A percentile compares a stretch with the other conserved stretches of the same genome.
phyloP scores from a whole-genome alignment of 192 early-diverging fungal genomes.

The Backusella liffmaniae region DNA sequence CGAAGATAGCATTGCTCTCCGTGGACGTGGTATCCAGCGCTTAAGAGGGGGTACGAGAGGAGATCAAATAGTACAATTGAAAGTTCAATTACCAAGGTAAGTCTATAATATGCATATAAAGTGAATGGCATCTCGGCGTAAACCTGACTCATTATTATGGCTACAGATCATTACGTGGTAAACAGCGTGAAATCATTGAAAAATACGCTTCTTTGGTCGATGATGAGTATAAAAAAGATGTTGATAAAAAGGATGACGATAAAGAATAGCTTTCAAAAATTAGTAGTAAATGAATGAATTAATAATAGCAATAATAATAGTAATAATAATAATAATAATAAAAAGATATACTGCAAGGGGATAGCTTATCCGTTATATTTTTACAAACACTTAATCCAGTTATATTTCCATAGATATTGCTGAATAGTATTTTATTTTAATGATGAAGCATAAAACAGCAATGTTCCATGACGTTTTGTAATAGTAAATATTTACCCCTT shows the following conservation, averaged over 20 bases:
- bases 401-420: too few species aligned
- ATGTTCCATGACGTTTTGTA: too few species aligned
- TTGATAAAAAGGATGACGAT: neutral
- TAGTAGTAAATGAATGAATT: neutral
- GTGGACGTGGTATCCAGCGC: constrained; percentile 71
- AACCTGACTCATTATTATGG: neutral
- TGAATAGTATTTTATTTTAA: neutral
- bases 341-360: neutral
- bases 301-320: too few species aligned
- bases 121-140: neutral
- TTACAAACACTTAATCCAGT: neutral
- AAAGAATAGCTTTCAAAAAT: neutral
- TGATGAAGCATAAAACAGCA: too few species aligned
- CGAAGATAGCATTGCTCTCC: constrained; percentile 75
- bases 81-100: constrained; percentile 75
- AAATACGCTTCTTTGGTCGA: constrained; percentile 50
- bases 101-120: neutral
- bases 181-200: constrained; percentile 61
- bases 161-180: constrained; percentile 32
- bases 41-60: constrained; percentile 63
- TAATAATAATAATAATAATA: too few species aligned
- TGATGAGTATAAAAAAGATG: constrained; percentile 13
- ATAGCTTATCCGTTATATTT: neutral
- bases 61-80: constrained; percentile 89
- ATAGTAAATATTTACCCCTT: too few species aligned